Evolutionary conservation across 1,139 yeast species (phyloP).

Genomic region (Cylindricascospora bacillispora): DNA sequence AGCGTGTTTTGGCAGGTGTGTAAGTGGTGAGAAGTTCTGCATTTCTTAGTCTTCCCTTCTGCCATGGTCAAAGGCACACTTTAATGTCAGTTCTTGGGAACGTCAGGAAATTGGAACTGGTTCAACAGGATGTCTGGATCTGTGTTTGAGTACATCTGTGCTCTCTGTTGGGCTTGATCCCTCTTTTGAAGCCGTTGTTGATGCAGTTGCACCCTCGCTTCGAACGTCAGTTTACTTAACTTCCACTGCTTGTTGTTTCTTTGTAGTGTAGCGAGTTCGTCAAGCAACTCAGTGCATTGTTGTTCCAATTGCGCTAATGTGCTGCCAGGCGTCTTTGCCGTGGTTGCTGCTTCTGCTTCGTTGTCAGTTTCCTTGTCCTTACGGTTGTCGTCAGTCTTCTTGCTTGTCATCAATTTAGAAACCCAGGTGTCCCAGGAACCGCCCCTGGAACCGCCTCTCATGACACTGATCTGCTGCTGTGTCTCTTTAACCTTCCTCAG

Average conservation of each 20-base stretch:
- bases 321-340: conserved; percentile 6
- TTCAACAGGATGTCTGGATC: conserved; percentile 31
- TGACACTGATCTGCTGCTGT: conserved; percentile 32
- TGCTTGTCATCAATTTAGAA: conserved; percentile 16
- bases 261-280: conserved; percentile 18
- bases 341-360: conserved; percentile 12
- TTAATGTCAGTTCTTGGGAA: too few relatives aligned
- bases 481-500: conserved; percentile 29
- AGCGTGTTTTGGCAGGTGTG: too few relatives aligned
- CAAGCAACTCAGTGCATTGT: conserved; percentile 21
- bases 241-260: conserved; percentile 34
- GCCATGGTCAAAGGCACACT: too few relatives aligned
- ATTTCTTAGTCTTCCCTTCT: too few relatives aligned
- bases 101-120: conserved; percentile 44
- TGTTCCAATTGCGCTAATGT: conserved; percentile 12
- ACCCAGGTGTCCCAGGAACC: conserved; percentile 28
- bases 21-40: too few relatives aligned
- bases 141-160: conserved; percentile 23
- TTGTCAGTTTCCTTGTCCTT: conserved; percentile 12
- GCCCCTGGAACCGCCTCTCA: conserved; percentile 6
- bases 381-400: conserved; percentile 12
- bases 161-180: conserved; percentile 7
- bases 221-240: conserved; percentile 42
- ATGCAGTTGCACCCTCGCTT: conserved; percentile 33
- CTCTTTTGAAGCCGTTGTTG: neutral